Base-by-base conservation (phyloP, 1,139 yeast genomes). In the Blastobotrys petasosporus region DNA sequence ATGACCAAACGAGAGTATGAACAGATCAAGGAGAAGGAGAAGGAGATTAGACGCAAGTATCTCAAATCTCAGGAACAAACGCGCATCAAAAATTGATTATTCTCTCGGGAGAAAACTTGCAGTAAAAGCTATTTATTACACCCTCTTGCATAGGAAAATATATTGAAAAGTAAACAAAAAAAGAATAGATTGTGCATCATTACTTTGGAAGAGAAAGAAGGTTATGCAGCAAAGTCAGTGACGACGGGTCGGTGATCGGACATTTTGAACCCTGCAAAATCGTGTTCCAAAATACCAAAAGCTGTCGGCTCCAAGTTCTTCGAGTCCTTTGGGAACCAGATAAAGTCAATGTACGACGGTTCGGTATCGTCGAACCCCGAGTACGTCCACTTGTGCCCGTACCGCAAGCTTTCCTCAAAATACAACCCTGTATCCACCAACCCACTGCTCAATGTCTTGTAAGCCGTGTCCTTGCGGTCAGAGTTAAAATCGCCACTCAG, bases 201-300 rank as follows among this genome's bases (percentile, higher is more conserved):
- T 7, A 20, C 6, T 20, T 20, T n/a, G n/a, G n/a, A n/a, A n/a
- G n/a, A n/a, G 25, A 20, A 20, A 20, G 25, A 20, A 20, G 7
- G 7, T 20, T 7, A 20, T 20, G 39, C 41, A n/a, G 34, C 10
- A 43, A 69, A 62, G 51, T 77, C 80, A 2, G 74, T 77, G 25
- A 75, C 71, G 20, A 77, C 58, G 0, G 82, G 82, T 41, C 82
- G 66, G 57, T 77, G 82, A 54, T 77, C 81, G 55, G 79, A 74
- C 58, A 73, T 68, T 48, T 68, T 71, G 13, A 62, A 57, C 2
- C 73, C 74, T 44, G 70, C 66, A 51, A 64, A 76, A 48, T 68
- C 66, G 16, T 77, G 71, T 49, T 73, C 77, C 33, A 76, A 61
- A 51, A 77, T 68, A 2, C 72, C 80, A 59, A 66, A 75, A 8